These are phyloP conservation scores for Raphanus hybrid DNA, from an alignment of 441 rosid species.

Conservation along the genomic window DNA sequence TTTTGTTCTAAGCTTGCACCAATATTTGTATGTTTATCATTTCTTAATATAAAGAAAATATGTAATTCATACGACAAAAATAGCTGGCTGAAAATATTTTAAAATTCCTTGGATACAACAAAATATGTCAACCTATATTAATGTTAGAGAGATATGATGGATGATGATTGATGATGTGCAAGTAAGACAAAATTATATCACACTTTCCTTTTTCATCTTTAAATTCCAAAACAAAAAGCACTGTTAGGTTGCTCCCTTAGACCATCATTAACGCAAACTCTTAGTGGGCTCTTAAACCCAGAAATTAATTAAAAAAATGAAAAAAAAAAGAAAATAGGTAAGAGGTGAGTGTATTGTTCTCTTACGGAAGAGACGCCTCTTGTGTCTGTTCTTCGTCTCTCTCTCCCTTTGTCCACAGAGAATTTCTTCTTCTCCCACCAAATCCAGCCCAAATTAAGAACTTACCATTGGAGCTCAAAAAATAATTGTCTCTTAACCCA, in stretches of 20 bases:
- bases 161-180: conserved; percentile 4
- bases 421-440: neutral
- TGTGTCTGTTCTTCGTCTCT: neutral
- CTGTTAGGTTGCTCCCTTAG: conserved; percentile 39
- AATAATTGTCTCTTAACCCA: no score
- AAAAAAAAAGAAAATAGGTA: neutral
- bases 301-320: no score
- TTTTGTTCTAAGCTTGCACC: neutral
- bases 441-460: no score
- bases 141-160: conserved; percentile 2
- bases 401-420: neutral
- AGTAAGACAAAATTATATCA: conserved; percentile 14
- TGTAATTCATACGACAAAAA: neutral
- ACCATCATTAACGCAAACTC: no score
- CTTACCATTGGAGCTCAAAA: no score
- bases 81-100: neutral
- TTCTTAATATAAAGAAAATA: neutral
- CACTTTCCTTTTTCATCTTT: conserved; percentile 44
- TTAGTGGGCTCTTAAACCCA: neutral
- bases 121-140: conserved; percentile 20
- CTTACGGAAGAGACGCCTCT: neutral
- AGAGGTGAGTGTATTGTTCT: neutral
- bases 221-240: conserved; percentile 42
- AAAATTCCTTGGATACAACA: conserved; percentile 20
- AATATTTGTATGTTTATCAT: neutral